Conservation (phyloP, 1,139 yeast genomes). For the Suhomyces kunorum region DNA sequence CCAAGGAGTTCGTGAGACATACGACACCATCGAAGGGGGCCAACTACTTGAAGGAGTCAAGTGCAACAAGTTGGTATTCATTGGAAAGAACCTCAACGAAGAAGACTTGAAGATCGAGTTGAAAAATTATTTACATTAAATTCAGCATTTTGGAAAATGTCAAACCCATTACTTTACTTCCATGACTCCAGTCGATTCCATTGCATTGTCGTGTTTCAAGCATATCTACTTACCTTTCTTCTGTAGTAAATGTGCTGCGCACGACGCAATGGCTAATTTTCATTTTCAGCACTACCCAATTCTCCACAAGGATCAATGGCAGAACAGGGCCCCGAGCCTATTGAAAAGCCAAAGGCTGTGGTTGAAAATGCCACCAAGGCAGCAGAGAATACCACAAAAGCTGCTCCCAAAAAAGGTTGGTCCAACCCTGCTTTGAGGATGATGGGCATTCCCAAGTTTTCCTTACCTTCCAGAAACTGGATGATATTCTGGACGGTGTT, state of each 20-base stretch:
- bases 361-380: constrained; percentile 3
- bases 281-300: not conserved
- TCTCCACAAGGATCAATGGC: not conserved
- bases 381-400: constrained; percentile 2
- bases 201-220: not conserved
- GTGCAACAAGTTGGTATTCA: constrained; percentile 67
- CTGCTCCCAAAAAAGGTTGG: constrained; percentile 49
- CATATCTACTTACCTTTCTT: not conserved
- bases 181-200: not conserved
- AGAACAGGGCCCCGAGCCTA: constrained; percentile 1
- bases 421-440: constrained; percentile 84
- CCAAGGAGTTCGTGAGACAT: constrained; percentile 94
- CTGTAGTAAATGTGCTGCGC: not conserved
- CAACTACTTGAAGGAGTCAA: constrained; percentile 36
- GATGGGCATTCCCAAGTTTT: constrained; percentile 79
- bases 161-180: not conserved
- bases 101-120: constrained; percentile 33
- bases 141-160: not conserved
- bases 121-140: constrained; percentile 16
- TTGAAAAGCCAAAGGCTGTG: constrained; percentile 4
- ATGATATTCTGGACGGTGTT: constrained; percentile 79
- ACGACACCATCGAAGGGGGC: constrained; percentile 68
- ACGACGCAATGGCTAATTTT: constrained; percentile 3
- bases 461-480: constrained; percentile 93
- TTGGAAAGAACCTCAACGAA: constrained; percentile 64